Conservation (phyloP, 2,329 filamentous ascomycete species). For the Monosporascus cannonballus region DNA sequence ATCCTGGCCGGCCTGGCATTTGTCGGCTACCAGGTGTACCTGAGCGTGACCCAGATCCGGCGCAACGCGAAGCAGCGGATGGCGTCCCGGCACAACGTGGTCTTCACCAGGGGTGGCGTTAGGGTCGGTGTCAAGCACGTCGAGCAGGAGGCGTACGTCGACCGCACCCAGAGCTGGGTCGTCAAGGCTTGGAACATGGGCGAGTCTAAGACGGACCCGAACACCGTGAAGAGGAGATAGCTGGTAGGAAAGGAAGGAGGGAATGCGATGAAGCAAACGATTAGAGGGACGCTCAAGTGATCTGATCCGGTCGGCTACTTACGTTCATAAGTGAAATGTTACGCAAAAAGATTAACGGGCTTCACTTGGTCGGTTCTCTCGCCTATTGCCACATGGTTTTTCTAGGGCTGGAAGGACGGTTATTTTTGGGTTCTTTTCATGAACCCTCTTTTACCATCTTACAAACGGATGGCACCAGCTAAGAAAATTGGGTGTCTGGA, state of each 20-base stretch:
- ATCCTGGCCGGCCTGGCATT: constrained; percentile 53
- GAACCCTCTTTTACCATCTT: too few relatives aligned
- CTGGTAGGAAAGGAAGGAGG: constrained; percentile 15
- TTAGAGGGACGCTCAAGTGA: constrained; percentile 5
- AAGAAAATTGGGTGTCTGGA: too few relatives aligned
- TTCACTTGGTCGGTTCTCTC: too few relatives aligned
- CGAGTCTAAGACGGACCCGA: constrained; percentile 13
- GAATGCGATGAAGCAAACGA: constrained; percentile 18
- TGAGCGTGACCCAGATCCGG: constrained; percentile 60
- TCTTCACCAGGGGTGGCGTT: constrained; percentile 69
- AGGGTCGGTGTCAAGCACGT: constrained; percentile 65
- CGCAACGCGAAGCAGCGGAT: constrained; percentile 61
- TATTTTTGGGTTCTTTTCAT: too few relatives aligned
- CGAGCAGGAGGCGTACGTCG: constrained; percentile 64
- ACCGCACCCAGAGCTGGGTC: constrained; percentile 63
- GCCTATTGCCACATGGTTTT: too few relatives aligned
- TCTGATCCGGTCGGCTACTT: too few relatives aligned
- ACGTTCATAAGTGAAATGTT: too few relatives aligned
- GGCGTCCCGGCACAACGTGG: constrained; percentile 63
- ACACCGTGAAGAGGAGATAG: constrained; percentile 26
- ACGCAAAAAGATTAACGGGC: too few relatives aligned
- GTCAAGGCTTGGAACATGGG: constrained; percentile 60
- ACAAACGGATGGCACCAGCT: too few relatives aligned
- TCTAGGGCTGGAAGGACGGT: too few relatives aligned
- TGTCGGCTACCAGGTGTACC: constrained; percentile 67